Evolutionary conservation across 2,329 filamentous ascomycete species (phyloP).

Genomic region (Penicillium sp.): DNA sequence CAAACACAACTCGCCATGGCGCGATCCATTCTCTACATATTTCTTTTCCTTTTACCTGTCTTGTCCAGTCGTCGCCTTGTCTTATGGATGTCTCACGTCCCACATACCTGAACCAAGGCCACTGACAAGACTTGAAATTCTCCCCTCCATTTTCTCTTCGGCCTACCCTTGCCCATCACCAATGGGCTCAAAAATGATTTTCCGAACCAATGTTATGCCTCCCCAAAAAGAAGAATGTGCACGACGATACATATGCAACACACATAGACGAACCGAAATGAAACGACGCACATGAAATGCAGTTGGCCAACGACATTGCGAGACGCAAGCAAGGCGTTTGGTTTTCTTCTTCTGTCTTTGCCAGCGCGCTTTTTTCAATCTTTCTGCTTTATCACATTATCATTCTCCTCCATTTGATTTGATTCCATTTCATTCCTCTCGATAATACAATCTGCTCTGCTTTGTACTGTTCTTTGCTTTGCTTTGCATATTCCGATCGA

Average conservation of each 20-base stretch:
- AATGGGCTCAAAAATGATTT: constrained; percentile 6
- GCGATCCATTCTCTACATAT: constrained; percentile 21
- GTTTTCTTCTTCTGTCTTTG: constrained; percentile 21
- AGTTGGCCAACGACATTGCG: constrained; percentile 22
- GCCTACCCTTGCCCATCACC: constrained; percentile 11
- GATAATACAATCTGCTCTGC: not conserved
- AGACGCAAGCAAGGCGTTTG: constrained; percentile 28
- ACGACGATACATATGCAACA: constrained; percentile 25
- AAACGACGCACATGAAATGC: constrained; percentile 27
- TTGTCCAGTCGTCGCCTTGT: constrained; percentile 8
- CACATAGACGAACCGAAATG: constrained; percentile 29
- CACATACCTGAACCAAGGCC: not conserved
- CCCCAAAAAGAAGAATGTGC: constrained; percentile 21
- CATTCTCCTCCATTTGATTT: not conserved
- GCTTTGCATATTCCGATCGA: not conserved
- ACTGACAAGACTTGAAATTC: constrained; percentile 1
- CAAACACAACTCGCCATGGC: not conserved
- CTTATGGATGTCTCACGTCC: not conserved
- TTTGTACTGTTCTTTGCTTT: not conserved
- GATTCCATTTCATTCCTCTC: not conserved
- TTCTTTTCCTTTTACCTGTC: constrained; percentile 9
- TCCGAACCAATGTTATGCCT: constrained; percentile 8
- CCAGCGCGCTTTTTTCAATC: constrained; percentile 12
- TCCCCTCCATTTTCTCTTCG: constrained; percentile 18
- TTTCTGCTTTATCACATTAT: constrained; percentile 5